Evolutionary conservation across 257 asterid genomes (phyloP).

Genomic region (Rhazya stricta): DNA sequence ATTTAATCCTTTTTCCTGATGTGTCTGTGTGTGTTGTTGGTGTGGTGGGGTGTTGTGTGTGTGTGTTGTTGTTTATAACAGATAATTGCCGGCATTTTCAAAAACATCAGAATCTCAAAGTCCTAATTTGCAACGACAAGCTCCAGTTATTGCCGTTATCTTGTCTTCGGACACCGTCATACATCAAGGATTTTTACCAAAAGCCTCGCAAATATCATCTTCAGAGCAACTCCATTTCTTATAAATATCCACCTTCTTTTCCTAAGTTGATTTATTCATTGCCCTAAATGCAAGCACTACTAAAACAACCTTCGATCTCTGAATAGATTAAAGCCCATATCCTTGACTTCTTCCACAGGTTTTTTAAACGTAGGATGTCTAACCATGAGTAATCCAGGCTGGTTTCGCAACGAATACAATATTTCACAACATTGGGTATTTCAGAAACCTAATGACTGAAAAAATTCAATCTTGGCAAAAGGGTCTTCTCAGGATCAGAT

Average conservation of each 20-base stretch:
- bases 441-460: background rate
- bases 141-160: constrained; percentile 8
- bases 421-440: background rate
- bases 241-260: constrained; percentile 26
- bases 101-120: constrained; percentile 1
- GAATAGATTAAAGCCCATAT: constrained; percentile 14
- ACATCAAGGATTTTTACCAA: constrained; percentile 21
- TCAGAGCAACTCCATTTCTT: constrained; percentile 31
- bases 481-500: constrained; percentile 14
- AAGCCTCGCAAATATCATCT: constrained; percentile 18
- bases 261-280: constrained; percentile 21
- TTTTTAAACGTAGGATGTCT: constrained; percentile 1
- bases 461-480: constrained; percentile 24
- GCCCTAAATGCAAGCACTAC: constrained; percentile 7
- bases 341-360: constrained; percentile 9
- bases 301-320: background rate
- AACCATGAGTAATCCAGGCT: background rate
- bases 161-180: constrained; percentile 18
- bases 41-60: too few species aligned
- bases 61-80: too few species aligned
- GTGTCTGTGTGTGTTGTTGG: too few species aligned
- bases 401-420: background rate
- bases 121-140: constrained; percentile 16
- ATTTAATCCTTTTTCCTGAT: too few species aligned
- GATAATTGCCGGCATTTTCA: background rate